These are phyloP conservation scores for Hyaloscypha variabilis DNA, from an alignment of 495 filamentous ascomycete genomes.

Conservation along the genomic window DNA sequence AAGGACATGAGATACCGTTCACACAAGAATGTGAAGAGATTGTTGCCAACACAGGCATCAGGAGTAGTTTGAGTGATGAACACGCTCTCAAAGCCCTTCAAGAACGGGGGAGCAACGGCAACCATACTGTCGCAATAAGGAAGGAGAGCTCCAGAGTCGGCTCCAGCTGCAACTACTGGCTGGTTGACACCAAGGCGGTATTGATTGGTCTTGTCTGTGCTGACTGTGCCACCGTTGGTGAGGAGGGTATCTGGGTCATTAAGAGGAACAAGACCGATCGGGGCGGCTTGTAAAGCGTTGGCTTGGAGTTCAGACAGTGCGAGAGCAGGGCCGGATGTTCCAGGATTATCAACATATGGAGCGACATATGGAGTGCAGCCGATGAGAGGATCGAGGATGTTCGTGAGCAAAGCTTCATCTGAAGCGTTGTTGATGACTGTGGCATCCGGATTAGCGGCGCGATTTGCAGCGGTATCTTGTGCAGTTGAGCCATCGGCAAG, in stretches of 20 bases:
- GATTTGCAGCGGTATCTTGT: slow-evolving; percentile 13
- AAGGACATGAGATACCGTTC: slow-evolving; percentile 9
- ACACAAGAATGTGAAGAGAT: slow-evolving; percentile 11
- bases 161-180: not conserved
- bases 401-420: slow-evolving; percentile 14
- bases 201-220: slow-evolving; percentile 1
- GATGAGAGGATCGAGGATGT: slow-evolving; percentile 15
- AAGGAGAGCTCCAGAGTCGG: not conserved
- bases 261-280: slow-evolving; percentile 7
- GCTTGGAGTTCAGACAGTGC: slow-evolving; percentile 13
- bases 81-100: slow-evolving; percentile 3
- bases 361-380: slow-evolving; percentile 10
- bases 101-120: not conserved
- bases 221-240: not conserved
- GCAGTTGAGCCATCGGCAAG: slow-evolving; percentile 3
- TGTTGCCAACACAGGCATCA: slow-evolving; percentile 7
- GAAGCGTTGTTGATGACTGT: slow-evolving; percentile 13
- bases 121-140: slow-evolving; percentile 12
- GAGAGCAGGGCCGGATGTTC: not conserved
- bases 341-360: not conserved
- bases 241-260: slow-evolving; percentile 10
- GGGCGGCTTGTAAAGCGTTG: not conserved
- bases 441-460: not conserved
- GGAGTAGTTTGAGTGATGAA: not conserved
- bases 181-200: slow-evolving; percentile 16